Percentiles rank a stretch among this genome's conserved stretches.
Conservation (phyloP, 2,329 filamentous ascomycete species). For the Colletotrichum aenigma region DNA sequence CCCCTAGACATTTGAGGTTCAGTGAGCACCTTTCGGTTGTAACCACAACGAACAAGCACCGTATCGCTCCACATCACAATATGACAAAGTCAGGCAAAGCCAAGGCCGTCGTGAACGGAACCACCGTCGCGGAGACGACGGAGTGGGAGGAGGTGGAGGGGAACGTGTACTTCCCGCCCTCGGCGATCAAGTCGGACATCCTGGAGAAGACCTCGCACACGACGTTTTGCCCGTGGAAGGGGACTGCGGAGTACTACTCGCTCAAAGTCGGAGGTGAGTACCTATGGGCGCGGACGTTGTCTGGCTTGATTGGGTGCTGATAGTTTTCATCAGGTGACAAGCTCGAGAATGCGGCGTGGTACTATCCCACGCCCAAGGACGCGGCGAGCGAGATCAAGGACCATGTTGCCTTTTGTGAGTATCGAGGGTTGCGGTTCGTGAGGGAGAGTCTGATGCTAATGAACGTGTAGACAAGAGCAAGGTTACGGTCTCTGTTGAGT, state of each 20-base stretch:
- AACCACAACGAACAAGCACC: neutral
- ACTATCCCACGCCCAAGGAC: conserved; percentile 55
- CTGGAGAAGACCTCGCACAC: conserved; percentile 47
- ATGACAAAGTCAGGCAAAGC: conserved; percentile 32
- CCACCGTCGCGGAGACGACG: conserved; percentile 54
- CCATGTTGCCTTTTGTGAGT: conserved; percentile 63
- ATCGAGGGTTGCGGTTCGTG: neutral
- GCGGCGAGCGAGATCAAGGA: conserved; percentile 56
- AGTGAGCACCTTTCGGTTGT: neutral
- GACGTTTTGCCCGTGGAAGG: conserved; percentile 62
- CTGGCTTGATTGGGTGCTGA: neutral
- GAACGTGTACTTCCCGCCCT: conserved; percentile 60
- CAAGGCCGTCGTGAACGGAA: conserved; percentile 51
- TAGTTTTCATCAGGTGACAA: conserved; percentile 38
- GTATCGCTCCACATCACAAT: neutral
- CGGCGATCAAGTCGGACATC: conserved; percentile 46
- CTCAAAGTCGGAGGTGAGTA: conserved; percentile 49
- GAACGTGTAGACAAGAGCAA: conserved; percentile 35
- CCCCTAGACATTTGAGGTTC: neutral
- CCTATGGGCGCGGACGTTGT: neutral
- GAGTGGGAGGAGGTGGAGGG: conserved; percentile 60
- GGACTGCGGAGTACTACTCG: conserved; percentile 60
- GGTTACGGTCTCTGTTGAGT: conserved; percentile 27
- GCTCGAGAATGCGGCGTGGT: conserved; percentile 62
- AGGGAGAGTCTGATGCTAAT: conserved; percentile 1